Percentiles rank a stretch among this genome's conserved stretches.
These are phyloP conservation scores for Arthrobotrys pseudoclavata DNA, from an alignment of 2,329 filamentous ascomycete genomes.

Conservation along the genomic window DNA sequence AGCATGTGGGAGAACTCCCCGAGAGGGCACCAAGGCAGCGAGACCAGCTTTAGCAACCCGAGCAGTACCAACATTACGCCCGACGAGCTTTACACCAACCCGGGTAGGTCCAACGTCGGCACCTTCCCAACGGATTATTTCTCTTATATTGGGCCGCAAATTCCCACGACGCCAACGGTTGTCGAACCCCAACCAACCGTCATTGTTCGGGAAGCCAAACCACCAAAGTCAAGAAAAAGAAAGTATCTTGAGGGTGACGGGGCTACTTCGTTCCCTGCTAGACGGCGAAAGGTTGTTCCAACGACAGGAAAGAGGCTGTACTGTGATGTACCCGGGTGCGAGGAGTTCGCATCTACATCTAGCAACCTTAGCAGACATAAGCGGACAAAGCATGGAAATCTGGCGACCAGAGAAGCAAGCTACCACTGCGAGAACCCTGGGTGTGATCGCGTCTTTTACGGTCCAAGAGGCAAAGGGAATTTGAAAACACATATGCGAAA, in stretches of 20 bases:
- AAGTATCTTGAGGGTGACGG: slow-evolving; percentile 58
- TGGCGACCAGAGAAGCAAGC: slow-evolving; percentile 48
- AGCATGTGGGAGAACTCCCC: slow-evolving; percentile 50
- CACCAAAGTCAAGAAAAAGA: slow-evolving; percentile 43
- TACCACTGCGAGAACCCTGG: slow-evolving; percentile 44
- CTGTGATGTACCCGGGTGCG: slow-evolving; percentile 55
- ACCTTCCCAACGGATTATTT: slow-evolving; percentile 54
- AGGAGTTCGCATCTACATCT: slow-evolving; percentile 58
- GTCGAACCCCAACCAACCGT: neutral
- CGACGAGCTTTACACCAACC: slow-evolving; percentile 55
- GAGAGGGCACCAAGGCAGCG: slow-evolving; percentile 42
- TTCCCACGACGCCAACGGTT: neutral
- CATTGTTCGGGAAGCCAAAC: slow-evolving; percentile 10
- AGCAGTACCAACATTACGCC: slow-evolving; percentile 57
- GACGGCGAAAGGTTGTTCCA: slow-evolving; percentile 46
- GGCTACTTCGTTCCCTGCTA: slow-evolving; percentile 48
- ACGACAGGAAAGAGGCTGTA: slow-evolving; percentile 53
- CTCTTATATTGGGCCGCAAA: slow-evolving; percentile 37
- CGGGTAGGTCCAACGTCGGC: slow-evolving; percentile 32
- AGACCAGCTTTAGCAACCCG: slow-evolving; percentile 55
- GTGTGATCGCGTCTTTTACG: slow-evolving; percentile 57
- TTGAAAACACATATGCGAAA: slow-evolving; percentile 54
- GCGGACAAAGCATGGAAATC: slow-evolving; percentile 54
- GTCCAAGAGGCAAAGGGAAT: slow-evolving; percentile 52
- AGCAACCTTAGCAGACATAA: slow-evolving; percentile 58